Conservation (phyloP, 2,329 filamentous ascomycete genomes). For the Aspergillus bombycis region DNA sequence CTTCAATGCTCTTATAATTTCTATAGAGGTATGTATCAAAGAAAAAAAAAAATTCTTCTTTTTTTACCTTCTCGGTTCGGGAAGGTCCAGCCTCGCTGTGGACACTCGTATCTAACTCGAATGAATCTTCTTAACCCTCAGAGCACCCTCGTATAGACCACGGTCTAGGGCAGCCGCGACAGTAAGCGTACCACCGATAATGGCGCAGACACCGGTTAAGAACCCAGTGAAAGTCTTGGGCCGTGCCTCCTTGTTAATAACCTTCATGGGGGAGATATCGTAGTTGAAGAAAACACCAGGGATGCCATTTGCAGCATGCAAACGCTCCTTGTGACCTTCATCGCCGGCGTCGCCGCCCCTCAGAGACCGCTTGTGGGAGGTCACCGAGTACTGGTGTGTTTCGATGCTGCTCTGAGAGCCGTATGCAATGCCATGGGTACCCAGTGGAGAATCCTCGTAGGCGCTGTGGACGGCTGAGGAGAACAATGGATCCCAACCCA, state of each 20-base stretch:
- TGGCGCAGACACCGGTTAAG: slow-evolving; percentile 89
- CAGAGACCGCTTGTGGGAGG: slow-evolving; percentile 90
- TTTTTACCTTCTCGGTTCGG: not conserved
- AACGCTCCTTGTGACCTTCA: slow-evolving; percentile 87
- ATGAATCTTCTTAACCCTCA: slow-evolving; percentile 85
- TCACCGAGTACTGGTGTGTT: slow-evolving; percentile 98
- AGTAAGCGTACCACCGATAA: slow-evolving; percentile 91
- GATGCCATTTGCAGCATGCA: slow-evolving; percentile 89
- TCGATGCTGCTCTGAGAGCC: slow-evolving; percentile 79
- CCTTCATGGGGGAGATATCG: slow-evolving; percentile 99
- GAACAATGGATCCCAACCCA: slow-evolving; percentile 76
- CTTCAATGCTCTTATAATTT: not conserved
- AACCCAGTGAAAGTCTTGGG: slow-evolving; percentile 90
- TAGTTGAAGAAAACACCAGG: slow-evolving; percentile 99
- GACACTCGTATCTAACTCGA: slow-evolving; percentile 48
- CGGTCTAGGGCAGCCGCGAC: slow-evolving; percentile 93
- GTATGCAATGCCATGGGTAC: slow-evolving; percentile 68
- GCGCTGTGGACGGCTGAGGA: slow-evolving; percentile 41
- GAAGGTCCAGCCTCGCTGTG: not conserved
- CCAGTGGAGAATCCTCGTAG: slow-evolving; percentile 64
- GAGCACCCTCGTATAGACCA: slow-evolving; percentile 84
- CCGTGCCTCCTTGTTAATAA: slow-evolving; percentile 91
- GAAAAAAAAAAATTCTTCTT: not conserved
- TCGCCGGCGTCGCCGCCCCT: slow-evolving; percentile 79
- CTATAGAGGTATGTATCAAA: not conserved